phyloP scores from a whole-genome alignment of 2,329 filamentous ascomycete genomes.

The Aspergillus sp. region DNA sequence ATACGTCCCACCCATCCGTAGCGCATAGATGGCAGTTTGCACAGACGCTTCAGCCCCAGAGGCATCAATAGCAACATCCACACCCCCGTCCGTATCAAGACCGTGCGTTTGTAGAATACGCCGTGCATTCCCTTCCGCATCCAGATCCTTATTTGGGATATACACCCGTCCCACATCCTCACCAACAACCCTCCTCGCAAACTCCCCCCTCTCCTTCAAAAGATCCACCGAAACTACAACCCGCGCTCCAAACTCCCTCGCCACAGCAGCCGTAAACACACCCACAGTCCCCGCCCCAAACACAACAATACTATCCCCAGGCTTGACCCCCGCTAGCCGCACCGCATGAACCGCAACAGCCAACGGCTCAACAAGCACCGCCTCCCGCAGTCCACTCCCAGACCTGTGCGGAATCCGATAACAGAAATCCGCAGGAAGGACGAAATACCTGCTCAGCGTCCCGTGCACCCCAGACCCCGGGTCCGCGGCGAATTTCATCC shows the following conservation, averaged over 20 bases:
- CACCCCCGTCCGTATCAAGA: background rate
- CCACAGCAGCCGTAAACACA: slow-evolving; percentile 62
- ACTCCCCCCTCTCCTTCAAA: slow-evolving; percentile 58
- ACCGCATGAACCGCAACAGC: slow-evolving; percentile 49
- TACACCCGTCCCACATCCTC: slow-evolving; percentile 49
- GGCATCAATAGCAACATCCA: slow-evolving; percentile 36
- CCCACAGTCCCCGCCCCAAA: slow-evolving; percentile 64
- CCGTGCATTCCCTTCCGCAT: slow-evolving; percentile 25
- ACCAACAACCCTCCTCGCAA: slow-evolving; percentile 46
- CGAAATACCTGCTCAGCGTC: slow-evolving; percentile 39
- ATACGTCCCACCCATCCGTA: slow-evolving; percentile 22
- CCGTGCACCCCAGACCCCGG: slow-evolving; percentile 35
- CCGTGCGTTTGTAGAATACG: background rate
- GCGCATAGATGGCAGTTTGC: slow-evolving; percentile 26
- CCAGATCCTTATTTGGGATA: slow-evolving; percentile 10
- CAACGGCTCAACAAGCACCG: slow-evolving; percentile 50
- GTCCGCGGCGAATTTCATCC: slow-evolving; percentile 43
- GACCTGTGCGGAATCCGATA: slow-evolving; percentile 36
- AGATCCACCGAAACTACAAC: slow-evolving; percentile 62
- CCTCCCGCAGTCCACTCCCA: slow-evolving; percentile 41
- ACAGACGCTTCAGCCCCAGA: slow-evolving; percentile 43
- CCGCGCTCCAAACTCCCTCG: slow-evolving; percentile 59
- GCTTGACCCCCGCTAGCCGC: slow-evolving; percentile 37
- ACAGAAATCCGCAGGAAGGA: slow-evolving; percentile 39
- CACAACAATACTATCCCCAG: slow-evolving; percentile 51